Evolutionary conservation across 257 asterid species (phyloP).

Genomic region (Solanum habrochaites): DNA sequence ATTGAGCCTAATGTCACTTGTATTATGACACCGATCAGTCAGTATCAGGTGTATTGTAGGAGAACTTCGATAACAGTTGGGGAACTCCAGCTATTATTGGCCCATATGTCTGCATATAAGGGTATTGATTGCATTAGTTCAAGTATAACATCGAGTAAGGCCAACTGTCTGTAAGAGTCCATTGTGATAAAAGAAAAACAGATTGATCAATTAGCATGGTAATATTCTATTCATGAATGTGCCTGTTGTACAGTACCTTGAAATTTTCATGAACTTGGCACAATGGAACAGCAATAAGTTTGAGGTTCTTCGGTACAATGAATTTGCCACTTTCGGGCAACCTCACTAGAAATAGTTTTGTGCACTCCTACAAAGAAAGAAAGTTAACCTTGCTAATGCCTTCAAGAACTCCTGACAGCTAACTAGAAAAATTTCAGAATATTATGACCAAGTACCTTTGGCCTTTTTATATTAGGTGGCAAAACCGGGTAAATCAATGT

Average conservation of each 20-base stretch:
- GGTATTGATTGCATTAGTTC: neutral
- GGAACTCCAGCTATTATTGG: slow-evolving; percentile 62
- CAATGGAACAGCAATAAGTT: slow-evolving; percentile 75
- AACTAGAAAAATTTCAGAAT: neutral
- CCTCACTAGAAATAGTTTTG: slow-evolving; percentile 68
- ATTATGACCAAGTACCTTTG: slow-evolving; percentile 43
- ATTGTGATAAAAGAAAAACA: neutral
- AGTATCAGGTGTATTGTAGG: slow-evolving; percentile 49
- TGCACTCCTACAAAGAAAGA: slow-evolving; percentile 40
- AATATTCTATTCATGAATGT: neutral
- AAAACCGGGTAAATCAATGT: slow-evolving; percentile 43
- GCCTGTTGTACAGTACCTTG: slow-evolving; percentile 26
- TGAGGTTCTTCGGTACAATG: slow-evolving; percentile 53
- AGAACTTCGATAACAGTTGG: slow-evolving; percentile 66
- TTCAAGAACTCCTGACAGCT: slow-evolving; percentile 1
- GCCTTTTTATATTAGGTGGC: slow-evolving; percentile 48
- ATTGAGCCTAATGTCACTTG: neutral
- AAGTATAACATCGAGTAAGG: neutral
- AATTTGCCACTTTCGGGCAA: slow-evolving; percentile 70
- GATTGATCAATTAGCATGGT: neutral
- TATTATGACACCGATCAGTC: neutral
- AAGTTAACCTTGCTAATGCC: neutral
- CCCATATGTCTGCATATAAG: slow-evolving; percentile 53
- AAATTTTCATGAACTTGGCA: slow-evolving; percentile 52
- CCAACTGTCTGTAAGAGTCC: neutral